phyloP scores from a whole-genome alignment of 108 stramenopile species.

The Nitzschia putrida region DNA sequence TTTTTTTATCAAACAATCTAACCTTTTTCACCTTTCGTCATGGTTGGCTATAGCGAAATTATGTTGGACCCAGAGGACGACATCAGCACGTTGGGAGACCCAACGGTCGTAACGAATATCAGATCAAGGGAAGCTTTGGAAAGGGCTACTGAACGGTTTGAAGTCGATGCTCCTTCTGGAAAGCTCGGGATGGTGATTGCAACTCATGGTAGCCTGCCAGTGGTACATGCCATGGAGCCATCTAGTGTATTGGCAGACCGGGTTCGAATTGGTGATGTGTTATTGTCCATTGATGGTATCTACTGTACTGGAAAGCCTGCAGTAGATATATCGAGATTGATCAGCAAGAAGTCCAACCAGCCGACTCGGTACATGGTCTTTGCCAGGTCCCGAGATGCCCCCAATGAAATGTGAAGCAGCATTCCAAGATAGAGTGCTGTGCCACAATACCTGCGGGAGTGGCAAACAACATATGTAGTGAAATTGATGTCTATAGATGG shows the following conservation, averaged over 20 bases:
- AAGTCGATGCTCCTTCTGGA: slow-evolving; percentile 64
- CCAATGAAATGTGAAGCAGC: background rate
- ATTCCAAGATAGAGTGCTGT: background rate
- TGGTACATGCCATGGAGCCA: slow-evolving; percentile 85
- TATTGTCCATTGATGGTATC: slow-evolving; percentile 78
- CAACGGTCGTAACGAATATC: slow-evolving; percentile 55
- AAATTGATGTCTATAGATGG: too few relatives aligned
- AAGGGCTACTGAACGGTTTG: slow-evolving; percentile 42
- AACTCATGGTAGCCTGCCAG: slow-evolving; percentile 67
- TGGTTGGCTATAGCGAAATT: slow-evolving; percentile 33
- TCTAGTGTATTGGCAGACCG: slow-evolving; percentile 67
- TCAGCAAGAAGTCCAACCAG: slow-evolving; percentile 54
- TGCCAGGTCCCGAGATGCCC: slow-evolving; percentile 21
- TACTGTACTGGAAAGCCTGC: slow-evolving; percentile 80
- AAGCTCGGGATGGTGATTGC: slow-evolving; percentile 89
- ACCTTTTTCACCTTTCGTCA: background rate
- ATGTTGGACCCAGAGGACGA: slow-evolving; percentile 73
- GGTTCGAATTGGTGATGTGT: slow-evolving; percentile 72
- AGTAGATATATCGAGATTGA: slow-evolving; percentile 72
- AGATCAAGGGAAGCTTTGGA: slow-evolving; percentile 21
- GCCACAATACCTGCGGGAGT: too few relatives aligned
- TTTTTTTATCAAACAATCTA: background rate
- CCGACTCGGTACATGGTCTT: slow-evolving; percentile 48
- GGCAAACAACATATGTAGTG: too few relatives aligned
- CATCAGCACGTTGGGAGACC: slow-evolving; percentile 81